Percentiles rank a stretch among this genome's conserved stretches.
Evolutionary conservation across 2,329 filamentous ascomycete species (phyloP).

Genomic region (Fusarium chlamydosporum): DNA sequence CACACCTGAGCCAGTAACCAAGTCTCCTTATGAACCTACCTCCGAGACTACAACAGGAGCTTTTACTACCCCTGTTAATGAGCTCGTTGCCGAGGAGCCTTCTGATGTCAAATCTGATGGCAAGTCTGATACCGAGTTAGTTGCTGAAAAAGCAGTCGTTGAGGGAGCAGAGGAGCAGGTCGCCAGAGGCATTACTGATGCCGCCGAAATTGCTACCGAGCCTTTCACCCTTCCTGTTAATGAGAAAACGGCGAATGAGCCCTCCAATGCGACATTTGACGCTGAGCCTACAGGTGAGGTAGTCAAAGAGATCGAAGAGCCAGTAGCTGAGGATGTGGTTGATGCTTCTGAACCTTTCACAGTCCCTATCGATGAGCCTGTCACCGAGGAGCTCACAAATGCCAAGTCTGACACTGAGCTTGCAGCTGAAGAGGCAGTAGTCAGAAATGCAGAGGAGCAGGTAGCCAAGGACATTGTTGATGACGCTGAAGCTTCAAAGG

Average conservation of each 20-base stretch:
- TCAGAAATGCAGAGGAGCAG: neutral
- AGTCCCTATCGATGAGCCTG: neutral
- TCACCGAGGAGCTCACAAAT: neutral
- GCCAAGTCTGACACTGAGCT: neutral
- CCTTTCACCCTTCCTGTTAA: neutral
- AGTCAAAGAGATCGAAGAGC: neutral
- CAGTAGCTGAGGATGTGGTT: neutral
- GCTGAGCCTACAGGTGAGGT: neutral
- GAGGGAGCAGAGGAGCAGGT: neutral
- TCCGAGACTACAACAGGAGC: constrained; percentile 3
- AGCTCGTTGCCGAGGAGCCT: constrained; percentile 6
- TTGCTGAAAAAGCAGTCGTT: neutral
- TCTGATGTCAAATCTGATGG: constrained; percentile 1
- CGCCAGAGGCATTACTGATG: neutral
- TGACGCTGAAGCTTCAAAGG: neutral
- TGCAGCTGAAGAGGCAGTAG: neutral
- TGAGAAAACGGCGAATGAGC: neutral
- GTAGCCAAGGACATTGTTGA: neutral
- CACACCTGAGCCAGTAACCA: constrained; percentile 4
- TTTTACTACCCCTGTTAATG: constrained; percentile 4
- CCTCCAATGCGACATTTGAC: neutral
- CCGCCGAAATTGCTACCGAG: neutral
- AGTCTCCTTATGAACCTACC: constrained; percentile 1
- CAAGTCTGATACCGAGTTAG: neutral
- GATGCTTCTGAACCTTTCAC: neutral